Percentiles rank a stretch among this genome's conserved stretches.
Conservation (phyloP, 768 basidiomycete genomes). For the Daedalea quercina region DNA sequence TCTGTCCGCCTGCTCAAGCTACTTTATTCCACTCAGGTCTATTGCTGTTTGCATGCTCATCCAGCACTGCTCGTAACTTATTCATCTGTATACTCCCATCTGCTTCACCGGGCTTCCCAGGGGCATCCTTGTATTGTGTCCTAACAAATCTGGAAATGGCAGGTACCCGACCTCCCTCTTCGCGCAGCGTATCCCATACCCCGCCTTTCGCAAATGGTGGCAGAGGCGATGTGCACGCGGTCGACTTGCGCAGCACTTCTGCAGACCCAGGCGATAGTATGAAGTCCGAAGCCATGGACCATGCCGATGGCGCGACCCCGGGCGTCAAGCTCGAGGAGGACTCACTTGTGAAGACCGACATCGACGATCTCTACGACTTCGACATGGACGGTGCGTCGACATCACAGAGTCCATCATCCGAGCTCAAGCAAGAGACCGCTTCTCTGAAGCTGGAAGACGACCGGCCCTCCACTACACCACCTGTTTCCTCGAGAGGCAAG, state of each 20-base stretch:
- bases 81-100: background rate
- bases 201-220: background rate
- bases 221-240: background rate
- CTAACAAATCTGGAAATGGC: background rate
- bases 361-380: background rate
- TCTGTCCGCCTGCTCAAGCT: background rate
- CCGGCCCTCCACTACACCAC: slow-evolving; percentile 27
- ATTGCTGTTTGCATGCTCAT: background rate
- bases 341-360: slow-evolving; percentile 4
- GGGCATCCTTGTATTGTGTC: background rate
- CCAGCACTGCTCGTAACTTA: background rate
- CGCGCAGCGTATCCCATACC: background rate
- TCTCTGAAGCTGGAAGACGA: slow-evolving; percentile 25
- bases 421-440: slow-evolving; percentile 10
- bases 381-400: background rate
- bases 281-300: background rate
- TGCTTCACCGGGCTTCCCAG: background rate
- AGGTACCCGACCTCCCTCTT: background rate
- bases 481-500: slow-evolving; percentile 23
- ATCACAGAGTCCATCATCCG: slow-evolving; percentile 17
- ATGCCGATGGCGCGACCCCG: background rate
- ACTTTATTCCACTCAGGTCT: slow-evolving; percentile 2
- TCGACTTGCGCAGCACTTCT: background rate
- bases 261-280: background rate
- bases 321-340: slow-evolving; percentile 7